Evolutionary conservation across 2,329 filamentous ascomycete species (phyloP).

Genomic region (Huntiella moniliformis): DNA sequence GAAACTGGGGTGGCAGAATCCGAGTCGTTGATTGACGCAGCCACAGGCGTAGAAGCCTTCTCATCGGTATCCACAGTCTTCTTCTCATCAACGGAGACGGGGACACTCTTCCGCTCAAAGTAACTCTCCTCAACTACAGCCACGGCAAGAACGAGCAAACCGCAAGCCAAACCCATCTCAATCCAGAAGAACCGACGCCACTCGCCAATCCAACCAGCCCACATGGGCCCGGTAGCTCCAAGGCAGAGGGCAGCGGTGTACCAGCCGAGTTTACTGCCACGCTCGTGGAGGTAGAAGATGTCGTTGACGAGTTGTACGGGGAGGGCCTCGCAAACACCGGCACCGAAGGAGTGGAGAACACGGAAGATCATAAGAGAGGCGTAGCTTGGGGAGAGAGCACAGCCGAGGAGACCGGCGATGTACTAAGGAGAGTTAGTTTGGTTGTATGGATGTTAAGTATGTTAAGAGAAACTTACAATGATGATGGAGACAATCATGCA

Average conservation of each 20-base stretch:
- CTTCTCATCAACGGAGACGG: background rate
- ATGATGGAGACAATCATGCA: constrained; percentile 24
- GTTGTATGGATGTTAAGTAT: background rate
- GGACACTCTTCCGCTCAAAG: constrained; percentile 19
- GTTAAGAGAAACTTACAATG: constrained; percentile 16
- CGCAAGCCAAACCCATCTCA: constrained; percentile 28
- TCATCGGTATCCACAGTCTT: background rate
- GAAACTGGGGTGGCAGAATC: constrained; percentile 13
- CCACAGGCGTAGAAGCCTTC: background rate
- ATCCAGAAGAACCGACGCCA: constrained; percentile 46
- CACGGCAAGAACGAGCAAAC: constrained; percentile 21
- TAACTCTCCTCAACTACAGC: constrained; percentile 36
- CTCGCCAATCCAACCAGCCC: constrained; percentile 42
- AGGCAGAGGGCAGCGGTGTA: constrained; percentile 41
- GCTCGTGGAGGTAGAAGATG: constrained; percentile 28
- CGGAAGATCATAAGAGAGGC: constrained; percentile 22
- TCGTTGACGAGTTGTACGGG: constrained; percentile 28
- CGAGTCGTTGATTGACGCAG: constrained; percentile 2
- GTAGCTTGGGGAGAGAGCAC: constrained; percentile 20
- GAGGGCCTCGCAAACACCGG: constrained; percentile 26
- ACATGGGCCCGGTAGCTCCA: constrained; percentile 35
- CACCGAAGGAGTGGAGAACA: constrained; percentile 23
- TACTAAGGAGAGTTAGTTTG: constrained; percentile 16
- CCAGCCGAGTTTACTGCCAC: constrained; percentile 36
- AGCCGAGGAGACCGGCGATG: constrained; percentile 22